Evolutionary conservation across 169 alveolate genomes (phyloP).

Genomic region (Plasmodium inui): DNA sequence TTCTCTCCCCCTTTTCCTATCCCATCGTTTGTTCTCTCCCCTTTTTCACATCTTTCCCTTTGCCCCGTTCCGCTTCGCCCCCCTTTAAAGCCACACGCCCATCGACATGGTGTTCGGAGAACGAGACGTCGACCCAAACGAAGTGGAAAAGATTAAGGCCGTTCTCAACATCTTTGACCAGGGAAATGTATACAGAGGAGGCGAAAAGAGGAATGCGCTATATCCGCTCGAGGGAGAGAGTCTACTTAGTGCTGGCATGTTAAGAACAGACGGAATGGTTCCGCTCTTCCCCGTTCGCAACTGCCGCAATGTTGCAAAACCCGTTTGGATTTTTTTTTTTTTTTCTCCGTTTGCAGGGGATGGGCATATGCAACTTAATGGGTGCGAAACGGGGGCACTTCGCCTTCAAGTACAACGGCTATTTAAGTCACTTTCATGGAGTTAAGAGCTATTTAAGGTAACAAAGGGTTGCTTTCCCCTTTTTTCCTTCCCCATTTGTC

Average conservation of each 20-base stretch:
- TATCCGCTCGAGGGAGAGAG: not conserved
- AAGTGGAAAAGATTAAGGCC: conserved; percentile 73
- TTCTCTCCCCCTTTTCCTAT: not conserved
- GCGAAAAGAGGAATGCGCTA: not conserved
- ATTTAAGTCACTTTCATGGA: conserved; percentile 60
- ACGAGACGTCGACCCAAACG: conserved; percentile 73
- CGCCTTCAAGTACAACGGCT: conserved; percentile 79
- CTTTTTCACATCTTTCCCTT: not conserved
- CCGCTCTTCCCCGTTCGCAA: not conserved
- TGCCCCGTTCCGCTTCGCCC: not conserved
- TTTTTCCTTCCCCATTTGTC: too few species aligned
- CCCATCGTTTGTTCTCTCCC: not conserved
- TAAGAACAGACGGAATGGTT: not conserved
- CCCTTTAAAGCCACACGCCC: conserved; percentile 55
- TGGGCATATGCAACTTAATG: conserved; percentile 78
- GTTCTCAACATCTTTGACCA: conserved; percentile 77
- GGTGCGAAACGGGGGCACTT: conserved; percentile 79
- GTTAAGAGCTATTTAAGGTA: conserved; percentile 61
- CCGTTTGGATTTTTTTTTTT: not conserved
- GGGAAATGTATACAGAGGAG: conserved; percentile 63
- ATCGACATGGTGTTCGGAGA: conserved; percentile 79
- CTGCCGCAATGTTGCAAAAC: not conserved
- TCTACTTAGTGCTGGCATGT: not conserved
- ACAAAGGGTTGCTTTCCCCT: not conserved
- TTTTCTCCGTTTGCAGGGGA: conserved; percentile 25